Base-by-base conservation (phyloP, 768 basidiomycete species). In the Boletus insuetus region DNA sequence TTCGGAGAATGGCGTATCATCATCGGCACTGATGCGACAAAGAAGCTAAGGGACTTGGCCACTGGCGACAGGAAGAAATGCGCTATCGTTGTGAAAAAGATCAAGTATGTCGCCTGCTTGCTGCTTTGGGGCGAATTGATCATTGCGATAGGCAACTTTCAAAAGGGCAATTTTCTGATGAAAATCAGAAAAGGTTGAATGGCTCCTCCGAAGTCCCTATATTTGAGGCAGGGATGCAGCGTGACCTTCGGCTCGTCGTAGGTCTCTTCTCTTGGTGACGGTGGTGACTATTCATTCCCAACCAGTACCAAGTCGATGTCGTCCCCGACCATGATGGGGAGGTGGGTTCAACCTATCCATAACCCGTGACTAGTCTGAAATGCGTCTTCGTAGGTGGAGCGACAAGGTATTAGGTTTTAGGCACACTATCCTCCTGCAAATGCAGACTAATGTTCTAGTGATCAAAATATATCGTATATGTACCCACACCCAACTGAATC, bases 1-100 rank as follows among this genome's bases (percentile, higher is more conserved):
- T 85, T 87, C 41, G 87, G 87, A 3, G 76, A 79, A 22, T 89
- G 87, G 87, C 71, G 71, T 0, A 79, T 89, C 46, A 66, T 84
- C 17, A 79, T 86, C 6, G 79, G 81, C 8, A 76, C 74, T 0
- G 70, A 76, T 19, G 84, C 82, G 0, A 75, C 79, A 48, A 68
- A 68, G 16, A 75, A 82, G 54, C 64, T 87, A 4, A 77, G 81
- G 6, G 77, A 81, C 38, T 61, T 77, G 14, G 76, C 75, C 0
- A 73, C 74, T 46, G 74, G 73, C 24, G 78, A 84, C 55, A 59
- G 45, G 17, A 78, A 78, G 39, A 69, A 69, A 37, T 85, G 85
- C 59, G 62, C 60, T 14, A 82, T 84, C 42, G 77, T 83, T 26
- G 61, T 86, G 38, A 88, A 86, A 70, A 89, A 89, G 65, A 86